Conservation (phyloP, 371 early-diverging fungal species). For the Neoconidiobolus thromboides region DNA sequence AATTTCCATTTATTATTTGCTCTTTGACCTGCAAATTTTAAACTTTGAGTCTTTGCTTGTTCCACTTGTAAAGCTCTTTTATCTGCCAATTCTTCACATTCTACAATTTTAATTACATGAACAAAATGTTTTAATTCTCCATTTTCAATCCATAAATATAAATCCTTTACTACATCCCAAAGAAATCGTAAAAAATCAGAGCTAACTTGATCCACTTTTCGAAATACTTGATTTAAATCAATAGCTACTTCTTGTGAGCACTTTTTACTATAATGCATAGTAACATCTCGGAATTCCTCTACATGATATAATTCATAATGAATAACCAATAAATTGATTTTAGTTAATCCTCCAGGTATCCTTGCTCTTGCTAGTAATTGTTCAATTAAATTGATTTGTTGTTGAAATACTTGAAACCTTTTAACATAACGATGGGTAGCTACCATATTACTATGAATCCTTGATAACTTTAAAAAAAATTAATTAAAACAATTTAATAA, state of each 20-base stretch:
- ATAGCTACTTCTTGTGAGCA: conserved; percentile 57
- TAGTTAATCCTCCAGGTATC: conserved; percentile 34
- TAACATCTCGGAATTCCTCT: conserved; percentile 66
- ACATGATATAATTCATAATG: conserved; percentile 77
- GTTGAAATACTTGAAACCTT: conserved; percentile 67
- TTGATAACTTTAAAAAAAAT: conserved; percentile 41
- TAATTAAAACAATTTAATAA: not conserved
- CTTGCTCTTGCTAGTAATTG: conserved; percentile 50
- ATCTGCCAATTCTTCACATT: conserved; percentile 72
- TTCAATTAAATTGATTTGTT: conserved; percentile 48
- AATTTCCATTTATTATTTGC: conserved; percentile 25
- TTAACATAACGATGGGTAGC: conserved; percentile 64
- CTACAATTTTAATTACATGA: conserved; percentile 74
- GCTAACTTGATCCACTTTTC: conserved; percentile 53
- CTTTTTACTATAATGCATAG: conserved; percentile 52
- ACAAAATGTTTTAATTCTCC: conserved; percentile 52
- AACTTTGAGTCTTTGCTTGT: conserved; percentile 29
- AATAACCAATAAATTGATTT: conserved; percentile 55
- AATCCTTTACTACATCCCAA: conserved; percentile 58
- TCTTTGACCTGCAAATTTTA: conserved; percentile 23
- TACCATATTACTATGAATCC: conserved; percentile 80
- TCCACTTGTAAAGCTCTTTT: conserved; percentile 43
- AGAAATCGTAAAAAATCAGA: conserved; percentile 66
- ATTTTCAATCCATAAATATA: conserved; percentile 52
- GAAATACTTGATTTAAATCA: conserved; percentile 64